Base-by-base conservation (phyloP, 2,329 filamentous ascomycete genomes). In the Penicillium concentricum region DNA sequence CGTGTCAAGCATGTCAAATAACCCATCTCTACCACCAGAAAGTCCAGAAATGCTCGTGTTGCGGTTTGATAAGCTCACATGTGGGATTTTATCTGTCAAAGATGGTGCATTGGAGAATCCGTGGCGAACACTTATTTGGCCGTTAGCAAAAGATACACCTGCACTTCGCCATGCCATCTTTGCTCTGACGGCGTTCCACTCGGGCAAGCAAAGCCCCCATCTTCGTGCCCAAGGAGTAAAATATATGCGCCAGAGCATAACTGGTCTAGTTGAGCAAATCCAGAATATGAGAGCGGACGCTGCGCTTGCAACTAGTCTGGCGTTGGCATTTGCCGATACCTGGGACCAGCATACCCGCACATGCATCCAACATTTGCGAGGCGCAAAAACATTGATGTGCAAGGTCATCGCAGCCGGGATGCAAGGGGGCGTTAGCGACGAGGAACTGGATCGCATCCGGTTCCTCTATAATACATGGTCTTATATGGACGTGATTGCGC, bases 391-490 rank as follows among this genome's bases (percentile, higher is more conserved):
- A 16, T 71, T 90, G 51, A 82, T 90, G 53, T 81, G 83, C 50
- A 82, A 84, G 64, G 83, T 85, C 5, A 71, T 89, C 24, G 72
- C 75, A 54, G 72, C 79, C 63, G 74, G 71, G 7, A 62, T 69
- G 4, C 72, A 72, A 48, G 65, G 67, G 6, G 67, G 64, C 5
- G 56, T 77, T 32, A 67, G 66, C n/a, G 80, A 79, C 4, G 70
- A 78, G 24, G 81, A 84, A 43, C 69, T 83, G 13, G 74, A 78
- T 38, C 76, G 85, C 8, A 74, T 90, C 24, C 84, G 83, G 54
- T 90, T 90, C 63, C 76, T 90, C 18, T 87, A 85, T 73, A 89
- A 89, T 66, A 85, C 84, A 4, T 90, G 86, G 84, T 80, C 89
- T 8, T 90, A 90, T 65, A 87, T 89, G 82, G 86, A 89, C 68